Evolutionary conservation across 495 filamentous ascomycete genomes (phyloP).

Genomic region (Evansstolkia leycettana): DNA sequence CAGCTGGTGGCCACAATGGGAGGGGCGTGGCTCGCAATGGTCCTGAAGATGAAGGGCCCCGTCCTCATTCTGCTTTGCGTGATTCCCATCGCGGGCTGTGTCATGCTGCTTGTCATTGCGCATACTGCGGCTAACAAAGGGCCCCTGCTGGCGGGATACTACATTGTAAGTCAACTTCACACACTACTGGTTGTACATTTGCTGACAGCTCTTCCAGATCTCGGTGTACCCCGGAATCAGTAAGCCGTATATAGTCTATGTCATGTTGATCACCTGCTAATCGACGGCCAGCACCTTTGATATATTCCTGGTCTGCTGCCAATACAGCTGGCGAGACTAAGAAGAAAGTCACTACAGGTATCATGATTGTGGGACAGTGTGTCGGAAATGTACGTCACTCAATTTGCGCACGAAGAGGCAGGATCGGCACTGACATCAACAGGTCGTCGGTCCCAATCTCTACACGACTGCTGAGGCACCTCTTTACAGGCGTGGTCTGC

Average conservation of each 20-base stretch:
- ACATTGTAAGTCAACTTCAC: conserved; percentile 24
- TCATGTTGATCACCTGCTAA: neutral
- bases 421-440: neutral
- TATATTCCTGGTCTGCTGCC: conserved; percentile 50
- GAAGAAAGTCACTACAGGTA: conserved; percentile 44
- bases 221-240: conserved; percentile 44
- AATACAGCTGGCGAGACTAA: conserved; percentile 57
- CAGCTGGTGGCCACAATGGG: conserved; percentile 47
- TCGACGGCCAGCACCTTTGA: conserved; percentile 34
- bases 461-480: conserved; percentile 45
- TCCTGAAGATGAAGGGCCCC: conserved; percentile 40
- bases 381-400: conserved; percentile 42
- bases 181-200: neutral
- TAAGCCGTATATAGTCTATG: conserved; percentile 14
- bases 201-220: conserved; percentile 25
- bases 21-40: conserved; percentile 41
- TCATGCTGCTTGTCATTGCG: conserved; percentile 39
- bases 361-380: conserved; percentile 45
- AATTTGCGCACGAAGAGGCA: neutral
- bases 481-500: conserved; percentile 39
- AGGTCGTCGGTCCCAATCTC: conserved; percentile 46
- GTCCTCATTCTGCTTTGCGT: conserved; percentile 43
- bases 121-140: conserved; percentile 33
- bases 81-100: conserved; percentile 42
- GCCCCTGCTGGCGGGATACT: conserved; percentile 44